These are phyloP conservation scores for Asterochloris erici DNA, from an alignment of 139 green algal species.

Conservation along the genomic window DNA sequence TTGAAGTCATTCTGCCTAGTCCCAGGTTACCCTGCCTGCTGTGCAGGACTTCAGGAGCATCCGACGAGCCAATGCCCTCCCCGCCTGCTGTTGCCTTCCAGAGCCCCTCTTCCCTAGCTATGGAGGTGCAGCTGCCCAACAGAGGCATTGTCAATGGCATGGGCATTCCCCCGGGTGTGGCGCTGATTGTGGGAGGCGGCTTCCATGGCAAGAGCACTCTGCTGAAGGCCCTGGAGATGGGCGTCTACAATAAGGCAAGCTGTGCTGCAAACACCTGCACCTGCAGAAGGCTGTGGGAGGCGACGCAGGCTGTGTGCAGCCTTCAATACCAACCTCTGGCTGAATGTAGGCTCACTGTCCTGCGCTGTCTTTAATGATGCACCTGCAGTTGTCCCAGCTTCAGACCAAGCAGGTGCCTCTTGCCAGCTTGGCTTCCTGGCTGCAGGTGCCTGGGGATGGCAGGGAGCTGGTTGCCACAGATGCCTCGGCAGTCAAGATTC, in stretches of 20 bases:
- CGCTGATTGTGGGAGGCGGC: slow-evolving; percentile 65
- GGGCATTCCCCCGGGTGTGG: slow-evolving; percentile 60
- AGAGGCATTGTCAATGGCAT: slow-evolving; percentile 47
- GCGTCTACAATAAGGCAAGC: slow-evolving; percentile 63
- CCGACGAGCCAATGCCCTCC: slow-evolving; percentile 41
- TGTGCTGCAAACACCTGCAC: too few relatives aligned
- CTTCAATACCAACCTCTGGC: too few relatives aligned
- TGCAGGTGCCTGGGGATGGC: slow-evolving; percentile 62
- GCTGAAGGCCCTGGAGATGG: slow-evolving; percentile 57
- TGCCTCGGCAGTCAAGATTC: slow-evolving; percentile 51
- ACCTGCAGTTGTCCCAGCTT: neutral
- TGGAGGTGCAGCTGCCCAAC: slow-evolving; percentile 49
- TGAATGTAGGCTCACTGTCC: too few relatives aligned
- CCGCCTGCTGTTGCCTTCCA: slow-evolving; percentile 37
- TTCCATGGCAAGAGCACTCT: slow-evolving; percentile 76
- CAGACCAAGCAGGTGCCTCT: neutral
- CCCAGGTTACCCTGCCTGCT: neutral
- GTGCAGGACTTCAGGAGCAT: slow-evolving; percentile 35
- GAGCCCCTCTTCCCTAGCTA: slow-evolving; percentile 33
- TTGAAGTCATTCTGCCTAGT: too few relatives aligned
- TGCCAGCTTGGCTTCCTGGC: neutral
- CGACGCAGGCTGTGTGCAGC: too few relatives aligned
- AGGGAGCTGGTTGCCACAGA: slow-evolving; percentile 60
- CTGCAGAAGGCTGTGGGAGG: too few relatives aligned
- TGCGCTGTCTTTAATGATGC: too few relatives aligned